Base-by-base conservation (phyloP, 2,329 filamentous ascomycete genomes). In the Pseudocercospora musae region DNA sequence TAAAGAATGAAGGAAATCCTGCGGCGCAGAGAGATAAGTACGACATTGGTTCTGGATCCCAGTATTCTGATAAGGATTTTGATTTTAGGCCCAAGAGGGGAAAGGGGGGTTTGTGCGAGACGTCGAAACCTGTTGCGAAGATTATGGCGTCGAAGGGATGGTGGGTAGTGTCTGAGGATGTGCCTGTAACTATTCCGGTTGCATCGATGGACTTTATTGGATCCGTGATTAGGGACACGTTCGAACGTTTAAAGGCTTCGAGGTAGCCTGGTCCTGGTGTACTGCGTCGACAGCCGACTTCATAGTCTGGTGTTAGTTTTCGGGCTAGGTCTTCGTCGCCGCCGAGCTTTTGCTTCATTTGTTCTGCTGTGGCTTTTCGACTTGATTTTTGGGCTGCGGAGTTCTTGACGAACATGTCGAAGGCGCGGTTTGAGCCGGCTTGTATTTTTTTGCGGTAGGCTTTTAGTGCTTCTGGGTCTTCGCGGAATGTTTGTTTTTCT, bases 261-360 rank as follows among this genome's bases (percentile, higher is more conserved):
- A 80, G 70, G 59, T 78, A 80, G 1, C 77, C 76, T 7, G 73
- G 73, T 9, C 76, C 78, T 1, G 76, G 76, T 0, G 87, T 90
- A 0, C 88, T 77, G 3, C 88, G 82, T 11, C 87, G 82, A 65
- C 88, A 90, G 67, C 86, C 84, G 1, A 87, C 85, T 0, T 86
- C 66, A 69, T 87, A 89, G 65, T 88, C 83, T 0, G 88, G 88
- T 3, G 87, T 78, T 2, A 89, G 78, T 21, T 80, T 77, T 0
- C 84, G 76, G 0, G 84, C 73, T 3, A 89, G 75, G 23, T 85
- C 81, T 0, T 85, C 83, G 63, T 87, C 84, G 57, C 80, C 79
- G 0, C 73, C 75, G 0, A 89, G 74, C 0, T 85, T 80, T 44
- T 79, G 69, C 37, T 77, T 78, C 84, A 89, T 89, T 57, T 70